Evolutionary conservation across 805 yeast genomes (phyloP).

Genomic region (Candida ipomoeae): DNA sequence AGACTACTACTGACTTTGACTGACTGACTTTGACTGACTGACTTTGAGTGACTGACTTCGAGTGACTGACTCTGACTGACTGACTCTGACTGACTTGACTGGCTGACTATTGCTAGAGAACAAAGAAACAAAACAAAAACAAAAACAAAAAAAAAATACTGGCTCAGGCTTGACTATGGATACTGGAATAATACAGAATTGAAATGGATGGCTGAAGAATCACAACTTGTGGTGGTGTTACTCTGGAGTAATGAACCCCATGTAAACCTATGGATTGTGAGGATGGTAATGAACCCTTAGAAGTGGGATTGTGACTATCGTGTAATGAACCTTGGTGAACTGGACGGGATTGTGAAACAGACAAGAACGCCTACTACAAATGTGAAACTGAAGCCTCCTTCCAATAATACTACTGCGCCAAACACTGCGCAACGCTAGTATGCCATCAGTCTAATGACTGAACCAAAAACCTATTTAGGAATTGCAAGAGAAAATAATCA

Average conservation of each 20-base stretch:
- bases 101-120: background rate
- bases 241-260: background rate
- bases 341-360: background rate
- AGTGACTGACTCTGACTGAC: background rate
- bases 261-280: background rate
- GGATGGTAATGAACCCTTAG: background rate
- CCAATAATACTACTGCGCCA: too few species aligned
- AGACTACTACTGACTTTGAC: background rate
- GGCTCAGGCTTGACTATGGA: background rate
- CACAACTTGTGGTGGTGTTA: background rate
- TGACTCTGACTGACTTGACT: background rate
- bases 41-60: background rate
- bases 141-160: background rate
- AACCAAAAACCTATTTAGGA: too few species aligned
- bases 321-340: background rate
- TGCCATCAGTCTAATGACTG: too few species aligned
- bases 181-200: background rate
- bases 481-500: too few species aligned
- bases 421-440: too few species aligned
- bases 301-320: conserved; percentile 1
- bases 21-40: background rate
- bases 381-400: too few species aligned
- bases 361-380: too few species aligned
- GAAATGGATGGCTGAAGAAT: too few species aligned
- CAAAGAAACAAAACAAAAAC: too few species aligned